Evolutionary conservation across 1,284 basidiomycete genomes (phyloP).

Genomic region (Ganoderma boninense): DNA sequence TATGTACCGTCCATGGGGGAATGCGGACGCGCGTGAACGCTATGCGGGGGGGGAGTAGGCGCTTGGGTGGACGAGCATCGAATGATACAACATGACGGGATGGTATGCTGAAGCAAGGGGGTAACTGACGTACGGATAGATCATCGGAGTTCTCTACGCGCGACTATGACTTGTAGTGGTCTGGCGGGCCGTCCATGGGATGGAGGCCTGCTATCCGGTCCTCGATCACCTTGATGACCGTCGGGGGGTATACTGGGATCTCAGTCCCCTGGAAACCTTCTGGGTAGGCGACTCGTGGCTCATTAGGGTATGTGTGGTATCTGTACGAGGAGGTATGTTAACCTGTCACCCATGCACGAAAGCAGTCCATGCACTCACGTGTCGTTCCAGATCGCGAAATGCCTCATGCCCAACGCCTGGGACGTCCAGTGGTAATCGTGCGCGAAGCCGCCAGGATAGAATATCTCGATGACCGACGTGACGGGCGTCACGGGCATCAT

Average conservation of each 20-base stretch:
- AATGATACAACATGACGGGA: conserved; percentile 1
- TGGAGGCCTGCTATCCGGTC: conserved; percentile 55
- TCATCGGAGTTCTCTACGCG: background rate
- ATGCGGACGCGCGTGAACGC: background rate
- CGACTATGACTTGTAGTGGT: background rate
- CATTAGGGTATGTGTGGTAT: conserved; percentile 59
- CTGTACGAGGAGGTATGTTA: conserved; percentile 31
- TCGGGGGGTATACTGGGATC: conserved; percentile 74
- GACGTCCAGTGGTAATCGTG: conserved; percentile 85
- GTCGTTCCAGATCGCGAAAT: conserved; percentile 83
- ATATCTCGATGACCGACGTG: conserved; percentile 83
- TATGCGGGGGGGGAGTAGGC: background rate
- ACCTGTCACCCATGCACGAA: background rate
- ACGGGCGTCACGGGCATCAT: conserved; percentile 77
- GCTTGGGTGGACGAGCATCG: background rate
- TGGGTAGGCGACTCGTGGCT: conserved; percentile 69
- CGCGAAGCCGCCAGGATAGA: conserved; percentile 81
- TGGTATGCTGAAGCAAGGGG: background rate
- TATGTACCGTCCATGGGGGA: background rate
- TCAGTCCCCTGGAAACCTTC: conserved; percentile 77
- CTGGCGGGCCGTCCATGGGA: conserved; percentile 9
- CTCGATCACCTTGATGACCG: conserved; percentile 64
- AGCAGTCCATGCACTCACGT: conserved; percentile 54
- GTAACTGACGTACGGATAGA: background rate
- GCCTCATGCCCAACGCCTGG: conserved; percentile 73